Percentiles rank a stretch among this genome's conserved stretches.
Conservation (phyloP, 192 early-diverging fungal species). For the Kappamyces sp. region DNA sequence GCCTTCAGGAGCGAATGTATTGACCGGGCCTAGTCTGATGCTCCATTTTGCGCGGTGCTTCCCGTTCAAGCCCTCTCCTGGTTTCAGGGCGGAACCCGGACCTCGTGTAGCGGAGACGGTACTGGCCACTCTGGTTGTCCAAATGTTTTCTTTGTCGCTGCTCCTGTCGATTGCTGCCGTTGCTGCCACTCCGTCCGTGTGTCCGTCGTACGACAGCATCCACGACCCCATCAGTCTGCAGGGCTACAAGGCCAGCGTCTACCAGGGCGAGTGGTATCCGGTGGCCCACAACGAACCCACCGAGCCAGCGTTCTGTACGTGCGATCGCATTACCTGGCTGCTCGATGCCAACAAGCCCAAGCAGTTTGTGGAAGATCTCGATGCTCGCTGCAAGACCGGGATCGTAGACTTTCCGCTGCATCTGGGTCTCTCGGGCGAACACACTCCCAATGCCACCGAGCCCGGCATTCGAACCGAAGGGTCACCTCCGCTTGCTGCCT, state of each 20-base stretch:
- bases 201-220: not conserved
- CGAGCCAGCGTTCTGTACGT: conserved; percentile 13
- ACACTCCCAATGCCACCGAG: conserved; percentile 1
- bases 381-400: no score
- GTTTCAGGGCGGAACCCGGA: no score
- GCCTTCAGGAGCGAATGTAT: no score
- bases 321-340: conserved; percentile 11
- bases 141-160: no score
- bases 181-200: conserved; percentile 1
- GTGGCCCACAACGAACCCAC: conserved; percentile 17
- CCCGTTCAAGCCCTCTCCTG: no score
- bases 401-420: not conserved
- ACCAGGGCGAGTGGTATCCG: conserved; percentile 16
- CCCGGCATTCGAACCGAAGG: conserved; percentile 13
- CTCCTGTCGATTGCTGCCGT: not conserved
- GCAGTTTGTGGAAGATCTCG: no score
- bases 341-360: not conserved
- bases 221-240: not conserved
- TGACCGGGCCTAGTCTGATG: no score
- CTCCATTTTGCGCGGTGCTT: no score
- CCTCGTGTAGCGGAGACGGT: no score
- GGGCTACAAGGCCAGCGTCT: not conserved
- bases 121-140: no score
- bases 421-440: not conserved
- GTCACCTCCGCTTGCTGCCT: not conserved